Percentiles rank a stretch among this genome's conserved stretches.
Evolutionary conservation across 805 yeast genomes (phyloP).

Genomic region (Candida qinlingensis): DNA sequence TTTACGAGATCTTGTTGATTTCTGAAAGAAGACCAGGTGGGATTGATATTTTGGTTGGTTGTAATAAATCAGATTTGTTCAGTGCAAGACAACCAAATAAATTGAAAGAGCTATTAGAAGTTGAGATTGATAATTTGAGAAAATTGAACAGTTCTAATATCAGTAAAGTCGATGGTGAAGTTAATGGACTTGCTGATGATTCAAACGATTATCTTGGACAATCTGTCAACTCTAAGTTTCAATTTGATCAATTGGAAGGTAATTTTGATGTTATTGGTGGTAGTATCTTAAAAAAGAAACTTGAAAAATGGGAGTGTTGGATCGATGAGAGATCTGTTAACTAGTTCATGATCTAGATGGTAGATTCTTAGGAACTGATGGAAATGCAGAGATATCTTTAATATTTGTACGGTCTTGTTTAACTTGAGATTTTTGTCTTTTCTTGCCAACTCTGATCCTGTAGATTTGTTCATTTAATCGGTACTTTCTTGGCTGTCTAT

Average conservation of each 20-base stretch:
- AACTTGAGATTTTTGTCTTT: slow-evolving; percentile 16
- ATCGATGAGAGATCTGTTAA: slow-evolving; percentile 69
- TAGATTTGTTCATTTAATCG: slow-evolving; percentile 36
- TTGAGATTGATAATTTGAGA: slow-evolving; percentile 55
- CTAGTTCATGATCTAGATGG: slow-evolving; percentile 1
- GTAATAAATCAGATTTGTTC: slow-evolving; percentile 83
- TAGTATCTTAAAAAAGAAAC: slow-evolving; percentile 54
- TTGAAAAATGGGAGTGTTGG: slow-evolving; percentile 70
- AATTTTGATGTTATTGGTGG: slow-evolving; percentile 69
- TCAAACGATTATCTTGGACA: slow-evolving; percentile 39
- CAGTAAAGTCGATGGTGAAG: slow-evolving; percentile 25
- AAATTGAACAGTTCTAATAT: slow-evolving; percentile 38
- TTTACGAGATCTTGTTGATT: slow-evolving; percentile 52
- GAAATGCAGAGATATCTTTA: slow-evolving; percentile 28
- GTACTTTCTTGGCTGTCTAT: slow-evolving; percentile 31
- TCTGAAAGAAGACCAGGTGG: slow-evolving; percentile 68
- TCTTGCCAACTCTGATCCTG: slow-evolving; percentile 31
- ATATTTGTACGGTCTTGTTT: slow-evolving; percentile 23
- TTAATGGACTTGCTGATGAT: slow-evolving; percentile 26
- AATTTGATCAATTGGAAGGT: slow-evolving; percentile 67
- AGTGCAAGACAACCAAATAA: slow-evolving; percentile 68
- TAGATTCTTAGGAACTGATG: slow-evolving; percentile 24
- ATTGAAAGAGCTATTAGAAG: slow-evolving; percentile 54
- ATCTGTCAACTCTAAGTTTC: slow-evolving; percentile 44
- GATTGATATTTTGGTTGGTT: slow-evolving; percentile 68